Evolutionary conservation across 306 rosid genomes (phyloP).

Genomic region (Malus sylvestris): DNA sequence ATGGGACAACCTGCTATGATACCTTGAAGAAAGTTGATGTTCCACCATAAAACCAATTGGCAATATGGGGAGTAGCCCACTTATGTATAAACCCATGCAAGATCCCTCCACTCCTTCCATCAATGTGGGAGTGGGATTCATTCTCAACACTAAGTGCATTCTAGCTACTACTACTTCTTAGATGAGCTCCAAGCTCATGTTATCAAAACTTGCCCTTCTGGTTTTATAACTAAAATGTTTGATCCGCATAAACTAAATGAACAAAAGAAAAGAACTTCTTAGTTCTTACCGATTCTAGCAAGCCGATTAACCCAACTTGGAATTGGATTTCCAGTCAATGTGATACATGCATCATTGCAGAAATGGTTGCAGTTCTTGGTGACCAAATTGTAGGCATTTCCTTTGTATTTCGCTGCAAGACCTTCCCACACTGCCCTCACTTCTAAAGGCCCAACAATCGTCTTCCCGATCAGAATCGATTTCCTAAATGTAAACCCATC

Average conservation of each 20-base stretch:
- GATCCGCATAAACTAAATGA: neutral
- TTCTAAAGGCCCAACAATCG: conserved; percentile 40
- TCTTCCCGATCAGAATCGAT: conserved; percentile 71
- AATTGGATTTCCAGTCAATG: conserved; percentile 67
- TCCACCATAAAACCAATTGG: too few relatives aligned
- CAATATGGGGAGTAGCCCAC: too few relatives aligned
- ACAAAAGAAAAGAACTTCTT: neutral
- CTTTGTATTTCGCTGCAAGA: conserved; percentile 55
- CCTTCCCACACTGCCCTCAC: conserved; percentile 62
- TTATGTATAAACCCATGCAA: too few relatives aligned
- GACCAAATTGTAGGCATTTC: conserved; percentile 81
- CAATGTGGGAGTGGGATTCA: too few relatives aligned
- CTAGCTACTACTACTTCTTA: too few relatives aligned
- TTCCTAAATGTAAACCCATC: conserved; percentile 78
- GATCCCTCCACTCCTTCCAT: too few relatives aligned
- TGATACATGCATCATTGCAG: conserved; percentile 64
- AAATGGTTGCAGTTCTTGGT: conserved; percentile 91
- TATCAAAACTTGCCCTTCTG: too few relatives aligned
- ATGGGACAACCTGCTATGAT: too few relatives aligned
- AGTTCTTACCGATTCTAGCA: conserved; percentile 78
- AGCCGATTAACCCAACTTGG: conserved; percentile 96
- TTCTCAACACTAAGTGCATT: too few relatives aligned
- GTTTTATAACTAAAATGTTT: neutral
- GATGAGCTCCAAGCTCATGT: too few relatives aligned
- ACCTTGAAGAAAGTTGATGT: too few relatives aligned